A percentile compares a stretch with the other conserved stretches of the same genome.
phyloP scores from a whole-genome alignment of 768 basidiomycete species.

The Phlebiopsis flavidoalba region DNA sequence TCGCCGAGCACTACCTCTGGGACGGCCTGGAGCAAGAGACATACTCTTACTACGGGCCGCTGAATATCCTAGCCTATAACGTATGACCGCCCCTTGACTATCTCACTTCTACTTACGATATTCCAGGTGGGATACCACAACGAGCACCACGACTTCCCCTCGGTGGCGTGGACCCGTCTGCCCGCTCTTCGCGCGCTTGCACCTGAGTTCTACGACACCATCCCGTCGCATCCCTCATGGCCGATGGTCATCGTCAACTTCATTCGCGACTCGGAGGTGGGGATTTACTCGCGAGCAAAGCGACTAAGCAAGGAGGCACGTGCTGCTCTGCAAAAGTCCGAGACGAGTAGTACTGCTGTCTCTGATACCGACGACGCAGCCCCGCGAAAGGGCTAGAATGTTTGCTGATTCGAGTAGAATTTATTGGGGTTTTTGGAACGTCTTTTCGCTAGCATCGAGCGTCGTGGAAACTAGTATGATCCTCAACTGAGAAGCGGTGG shows the following conservation, averaged over 20 bases:
- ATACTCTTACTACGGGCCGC: constrained; percentile 91
- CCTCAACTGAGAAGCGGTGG: no score
- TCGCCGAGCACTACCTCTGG: constrained; percentile 96
- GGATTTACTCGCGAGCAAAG: constrained; percentile 86
- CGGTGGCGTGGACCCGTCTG: constrained; percentile 90
- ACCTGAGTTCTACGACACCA: constrained; percentile 85
- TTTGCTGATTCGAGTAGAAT: background rate
- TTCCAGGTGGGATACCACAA: constrained; percentile 94
- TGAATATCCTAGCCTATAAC: constrained; percentile 92
- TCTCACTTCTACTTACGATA: constrained; percentile 5
- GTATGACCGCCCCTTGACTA: constrained; percentile 37
- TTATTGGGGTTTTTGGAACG: background rate
- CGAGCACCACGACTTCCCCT: constrained; percentile 99
- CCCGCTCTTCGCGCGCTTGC: constrained; percentile 79
- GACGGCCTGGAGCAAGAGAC: constrained; percentile 93
- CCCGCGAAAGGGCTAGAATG: background rate
- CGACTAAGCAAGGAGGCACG: constrained; percentile 41
- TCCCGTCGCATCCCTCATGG: constrained; percentile 90
- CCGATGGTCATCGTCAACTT: constrained; percentile 93
- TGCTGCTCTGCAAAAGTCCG: constrained; percentile 1
- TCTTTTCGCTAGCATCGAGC: background rate
- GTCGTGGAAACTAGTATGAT: background rate
- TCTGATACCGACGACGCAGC: constrained; percentile 1
- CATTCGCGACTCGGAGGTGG: constrained; percentile 84
- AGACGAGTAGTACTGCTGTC: background rate